Evolutionary conservation across 2,329 filamentous ascomycete genomes (phyloP), one percentile per base, ranked within the genome.

Genomic region (Aspergillus carbonarius): DNA sequence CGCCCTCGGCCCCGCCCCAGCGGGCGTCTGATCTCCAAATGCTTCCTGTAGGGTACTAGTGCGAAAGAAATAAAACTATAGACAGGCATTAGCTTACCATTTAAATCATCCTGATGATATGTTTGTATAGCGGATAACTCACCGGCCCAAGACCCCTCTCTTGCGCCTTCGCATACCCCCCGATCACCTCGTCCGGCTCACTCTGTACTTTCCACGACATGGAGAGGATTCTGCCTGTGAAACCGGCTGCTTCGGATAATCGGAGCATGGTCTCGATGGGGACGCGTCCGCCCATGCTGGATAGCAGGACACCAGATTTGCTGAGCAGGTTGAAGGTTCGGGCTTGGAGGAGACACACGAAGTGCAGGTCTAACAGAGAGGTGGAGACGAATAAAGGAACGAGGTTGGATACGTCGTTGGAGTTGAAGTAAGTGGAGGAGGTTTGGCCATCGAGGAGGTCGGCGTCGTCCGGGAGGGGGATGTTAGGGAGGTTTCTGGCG

Each of bases 51-150:
- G 51, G 9, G 35, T 30, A 5, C 37, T 32, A 8, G 23, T 40
- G 51, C 51, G 51, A n/a, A 44, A 54, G 39, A 54, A 44, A 12
- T 54, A 54, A n/a, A 54, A 54, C 51, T 54, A 25, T 13, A 8
- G 18, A 20, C 17, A 30, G 5, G 2, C 18, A 18, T n/a, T 17
- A 49, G 47, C 47, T 12, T 18, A 32, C 27, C 4, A 18, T n/a
- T n/a, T n/a, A n/a, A n/a, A n/a, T n/a, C n/a, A n/a, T n/a, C n/a
- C n/a, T n/a, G n/a, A n/a, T n/a, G n/a, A n/a, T n/a, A n/a, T n/a
- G n/a, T n/a, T n/a, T n/a, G n/a, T n/a, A n/a, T n/a, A n/a, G n/a
- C 17, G 8, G 8, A 5, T 20, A 37, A 17, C 51, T 13, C 15
- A 54, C 51, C 37, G 37, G 51, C n/a, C 37, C 51, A 4, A 54